A percentile compares a stretch with the other conserved stretches of the same genome.
Evolutionary conservation across 768 basidiomycete genomes (phyloP).

Genomic region (Tricholoma terreum): DNA sequence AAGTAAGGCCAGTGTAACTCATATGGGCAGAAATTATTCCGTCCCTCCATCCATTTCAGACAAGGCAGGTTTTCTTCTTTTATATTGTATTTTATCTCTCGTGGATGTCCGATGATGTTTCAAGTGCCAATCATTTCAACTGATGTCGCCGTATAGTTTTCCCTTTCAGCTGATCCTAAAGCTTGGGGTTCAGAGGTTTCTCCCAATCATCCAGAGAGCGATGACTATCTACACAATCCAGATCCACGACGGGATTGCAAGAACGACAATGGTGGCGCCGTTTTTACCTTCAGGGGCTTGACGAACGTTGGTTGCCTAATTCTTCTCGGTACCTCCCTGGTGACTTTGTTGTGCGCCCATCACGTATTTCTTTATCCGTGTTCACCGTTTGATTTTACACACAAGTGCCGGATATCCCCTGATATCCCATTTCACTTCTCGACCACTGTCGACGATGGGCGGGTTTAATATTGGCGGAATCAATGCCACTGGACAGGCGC

Average conservation of each 20-base stretch:
- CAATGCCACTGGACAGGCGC: constrained; percentile 70
- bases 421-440: constrained; percentile 52
- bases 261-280: constrained; percentile 53
- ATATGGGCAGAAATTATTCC: constrained; percentile 24
- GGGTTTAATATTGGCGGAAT: constrained; percentile 77
- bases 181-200: constrained; percentile 71
- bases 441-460: constrained; percentile 44
- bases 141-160: constrained; percentile 45
- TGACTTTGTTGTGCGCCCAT: constrained; percentile 55
- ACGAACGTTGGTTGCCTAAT: constrained; percentile 70
- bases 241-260: constrained; percentile 62
- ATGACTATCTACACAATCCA: constrained; percentile 73
- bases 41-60: constrained; percentile 50
- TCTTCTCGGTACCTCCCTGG: constrained; percentile 48
- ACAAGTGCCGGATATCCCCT: constrained; percentile 62
- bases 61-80: constrained; percentile 38
- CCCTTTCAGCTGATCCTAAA: constrained; percentile 68
- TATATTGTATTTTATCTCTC: not conserved
- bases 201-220: constrained; percentile 52
- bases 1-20: constrained; percentile 22
- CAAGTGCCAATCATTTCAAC: constrained; percentile 1
- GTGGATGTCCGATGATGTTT: not conserved
- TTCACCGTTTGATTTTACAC: constrained; percentile 1
- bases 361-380: not conserved
- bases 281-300: constrained; percentile 69